Percentiles rank a stretch among this genome's conserved stretches.
These are phyloP conservation scores for Panellus pusillus DNA, from an alignment of 768 basidiomycete genomes.

Conservation along the genomic window DNA sequence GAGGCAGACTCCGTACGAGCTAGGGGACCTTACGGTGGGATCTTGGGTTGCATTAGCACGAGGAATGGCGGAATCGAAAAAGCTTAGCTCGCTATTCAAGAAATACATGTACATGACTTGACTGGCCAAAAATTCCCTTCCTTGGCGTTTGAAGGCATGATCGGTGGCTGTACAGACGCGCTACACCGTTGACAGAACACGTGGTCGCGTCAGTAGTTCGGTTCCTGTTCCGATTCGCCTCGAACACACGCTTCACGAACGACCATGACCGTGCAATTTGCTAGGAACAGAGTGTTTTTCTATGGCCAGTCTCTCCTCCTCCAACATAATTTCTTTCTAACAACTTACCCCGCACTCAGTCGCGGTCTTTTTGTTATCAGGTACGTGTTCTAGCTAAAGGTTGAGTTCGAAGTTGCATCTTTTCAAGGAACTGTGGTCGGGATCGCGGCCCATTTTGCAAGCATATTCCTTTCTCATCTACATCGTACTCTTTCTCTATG, in stretches of 20 bases:
- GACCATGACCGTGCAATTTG: constrained; percentile 63
- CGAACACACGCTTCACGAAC: neutral
- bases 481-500: constrained; percentile 44
- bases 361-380: constrained; percentile 44
- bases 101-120: constrained; percentile 67
- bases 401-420: neutral
- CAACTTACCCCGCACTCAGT: constrained; percentile 31
- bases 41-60: constrained; percentile 72
- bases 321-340: neutral
- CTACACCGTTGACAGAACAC: too few species aligned
- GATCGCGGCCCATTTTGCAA: constrained; percentile 65
- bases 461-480: constrained; percentile 61
- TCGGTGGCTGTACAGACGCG: too few species aligned
- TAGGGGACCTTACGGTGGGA: constrained; percentile 76
- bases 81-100: constrained; percentile 64
- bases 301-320: neutral
- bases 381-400: constrained; percentile 17
- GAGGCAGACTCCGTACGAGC: constrained; percentile 66
- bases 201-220: too few species aligned
- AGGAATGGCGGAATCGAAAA: constrained; percentile 51
- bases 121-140: neutral
- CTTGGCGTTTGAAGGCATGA: too few species aligned
- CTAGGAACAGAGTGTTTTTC: constrained; percentile 46
- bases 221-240: too few species aligned
- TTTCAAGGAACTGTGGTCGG: constrained; percentile 58